A percentile compares a stretch with the other conserved stretches of the same genome.
Conservation (phyloP, 192 early-diverging fungal genomes). For the Coemansia sp. region DNA sequence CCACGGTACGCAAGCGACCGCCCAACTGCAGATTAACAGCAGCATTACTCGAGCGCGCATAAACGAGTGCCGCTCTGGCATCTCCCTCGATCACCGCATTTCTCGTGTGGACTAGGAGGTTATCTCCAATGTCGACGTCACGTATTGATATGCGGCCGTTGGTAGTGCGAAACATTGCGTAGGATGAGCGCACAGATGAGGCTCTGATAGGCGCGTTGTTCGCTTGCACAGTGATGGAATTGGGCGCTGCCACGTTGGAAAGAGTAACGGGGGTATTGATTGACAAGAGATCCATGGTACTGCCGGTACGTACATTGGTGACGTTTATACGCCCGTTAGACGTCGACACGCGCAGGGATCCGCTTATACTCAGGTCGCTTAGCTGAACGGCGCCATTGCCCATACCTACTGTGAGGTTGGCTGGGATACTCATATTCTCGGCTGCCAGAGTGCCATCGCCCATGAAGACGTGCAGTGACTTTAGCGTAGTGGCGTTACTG, state of each 20-base stretch:
- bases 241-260: background rate
- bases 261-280: background rate
- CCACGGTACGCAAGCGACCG: background rate
- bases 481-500: background rate
- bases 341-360: slow-evolving; percentile 16
- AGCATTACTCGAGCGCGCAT: slow-evolving; percentile 17
- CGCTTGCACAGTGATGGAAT: background rate
- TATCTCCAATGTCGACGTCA: background rate
- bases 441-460: slow-evolving; percentile 13
- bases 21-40: slow-evolving; percentile 8
- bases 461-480: slow-evolving; percentile 3
- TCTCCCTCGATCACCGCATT: slow-evolving; percentile 15
- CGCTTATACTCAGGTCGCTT: slow-evolving; percentile 8
- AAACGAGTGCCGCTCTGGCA: background rate
- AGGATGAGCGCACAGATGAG: background rate
- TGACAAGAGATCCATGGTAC: background rate
- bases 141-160: slow-evolving; percentile 12
- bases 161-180: background rate
- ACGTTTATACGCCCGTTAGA: slow-evolving; percentile 22
- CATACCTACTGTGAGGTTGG: slow-evolving; percentile 9
- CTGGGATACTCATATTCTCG: slow-evolving; percentile 14
- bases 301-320: background rate
- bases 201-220: background rate
- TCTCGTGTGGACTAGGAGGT: slow-evolving; percentile 4
- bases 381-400: slow-evolving; percentile 23